Base-by-base conservation (phyloP, 1,284 basidiomycete genomes). In the Ceratobasidium sp. region DNA sequence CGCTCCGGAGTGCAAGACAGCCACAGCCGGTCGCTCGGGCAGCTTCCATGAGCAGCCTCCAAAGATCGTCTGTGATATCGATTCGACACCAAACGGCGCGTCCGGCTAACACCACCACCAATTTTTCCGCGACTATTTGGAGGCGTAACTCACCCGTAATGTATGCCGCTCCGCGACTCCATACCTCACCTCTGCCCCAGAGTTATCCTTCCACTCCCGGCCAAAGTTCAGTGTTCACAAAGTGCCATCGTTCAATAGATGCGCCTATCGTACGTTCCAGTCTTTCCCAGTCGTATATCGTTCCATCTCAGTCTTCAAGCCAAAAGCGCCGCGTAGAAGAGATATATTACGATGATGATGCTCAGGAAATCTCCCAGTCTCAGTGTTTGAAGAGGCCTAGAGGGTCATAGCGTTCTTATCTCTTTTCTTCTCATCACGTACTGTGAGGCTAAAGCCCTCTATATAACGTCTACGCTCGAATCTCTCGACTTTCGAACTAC, bases 291-390 rank as follows among this genome's bases (percentile, higher is more conserved):
- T 26, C 48, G 48, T 5, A 50, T 26, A 50, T 4, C 23, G 6
- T 23, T 5, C 48, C 23, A 23, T 2, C 48, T 50, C 48, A 50
- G 28, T 21, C 9, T 39, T 21, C 59, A 32, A 26, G 3, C 26
- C 26, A 57, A 18, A 61, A 61, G 30, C 59, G 39, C 14, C 59
- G 21, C 2, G 23, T 46, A 23, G 59, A 57, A 32, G 28, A 36
- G n/a, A 12, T 36, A 5, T 14, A 39, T 2, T 39, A 60, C 23
- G 53, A 55, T 26, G 58, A 61, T n/a, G 59, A 61, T 23, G 21
- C 46, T n/a, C 59, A 61, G 23, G 59, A 61, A 26, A 61, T 61
- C 26, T 43, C 59, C 14, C 59, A 39, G 5, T 26, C 59, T 61
- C 43, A 58, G n/a, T n/a, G 21, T 21, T 26, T 6, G 12, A 58